Conservation (phyloP, 257 asterid species). For the Rauvolfia tetraphylla region DNA sequence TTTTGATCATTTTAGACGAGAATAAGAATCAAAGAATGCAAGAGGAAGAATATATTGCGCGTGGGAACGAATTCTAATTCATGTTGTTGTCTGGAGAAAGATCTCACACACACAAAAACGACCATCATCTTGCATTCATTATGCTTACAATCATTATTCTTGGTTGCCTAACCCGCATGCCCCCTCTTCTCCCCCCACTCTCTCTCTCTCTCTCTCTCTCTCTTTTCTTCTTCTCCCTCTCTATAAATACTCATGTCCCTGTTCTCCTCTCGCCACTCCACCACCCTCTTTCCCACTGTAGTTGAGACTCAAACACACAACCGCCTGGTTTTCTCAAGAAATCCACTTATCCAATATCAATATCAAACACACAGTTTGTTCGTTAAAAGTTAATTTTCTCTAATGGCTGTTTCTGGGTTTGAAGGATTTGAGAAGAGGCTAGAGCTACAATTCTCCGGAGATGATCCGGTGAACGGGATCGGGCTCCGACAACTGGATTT, state of each 20-base stretch:
- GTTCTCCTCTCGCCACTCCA: slow-evolving; percentile 49
- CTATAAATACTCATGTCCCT: slow-evolving; percentile 58
- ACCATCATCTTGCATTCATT: slow-evolving; percentile 89
- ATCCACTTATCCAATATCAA: no score
- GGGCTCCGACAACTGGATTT: slow-evolving; percentile 73
- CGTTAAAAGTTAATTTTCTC: background rate
- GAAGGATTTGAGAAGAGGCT: slow-evolving; percentile 94
- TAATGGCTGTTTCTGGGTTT: slow-evolving; percentile 89
- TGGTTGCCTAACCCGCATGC: slow-evolving; percentile 82
- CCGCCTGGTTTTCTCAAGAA: no score
- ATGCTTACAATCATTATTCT: slow-evolving; percentile 74
- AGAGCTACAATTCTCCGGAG: slow-evolving; percentile 76
- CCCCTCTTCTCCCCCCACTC: slow-evolving; percentile 16
- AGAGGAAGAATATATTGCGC: slow-evolving; percentile 24
- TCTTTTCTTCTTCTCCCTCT: slow-evolving; percentile 7
- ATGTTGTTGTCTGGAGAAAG: slow-evolving; percentile 51
- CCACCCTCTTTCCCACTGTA: slow-evolving; percentile 17
- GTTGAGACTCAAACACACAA: no score
- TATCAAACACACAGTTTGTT: background rate
- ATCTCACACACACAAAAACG: slow-evolving; percentile 25
- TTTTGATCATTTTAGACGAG: background rate
- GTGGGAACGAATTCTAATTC: slow-evolving; percentile 48
- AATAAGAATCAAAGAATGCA: slow-evolving; percentile 7
- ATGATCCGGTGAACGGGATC: slow-evolving; percentile 46
- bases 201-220: background rate